A percentile compares a stretch with the other conserved stretches of the same genome.
These are phyloP conservation scores for Adansonia madagascariensis DNA, from an alignment of 441 rosid species.

Conservation along the genomic window DNA sequence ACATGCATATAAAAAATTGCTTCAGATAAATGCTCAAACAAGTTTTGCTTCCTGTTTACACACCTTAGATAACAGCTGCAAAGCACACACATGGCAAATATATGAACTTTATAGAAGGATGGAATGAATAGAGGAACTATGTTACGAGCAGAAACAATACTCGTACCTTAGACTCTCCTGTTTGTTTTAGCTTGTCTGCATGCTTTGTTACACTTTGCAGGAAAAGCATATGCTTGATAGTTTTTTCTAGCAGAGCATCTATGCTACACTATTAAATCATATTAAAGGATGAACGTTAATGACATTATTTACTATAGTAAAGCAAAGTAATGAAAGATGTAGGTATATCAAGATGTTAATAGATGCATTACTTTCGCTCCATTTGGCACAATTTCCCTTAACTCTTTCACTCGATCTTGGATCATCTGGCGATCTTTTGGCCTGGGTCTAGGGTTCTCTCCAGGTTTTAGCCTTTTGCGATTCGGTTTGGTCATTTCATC, in stretches of 20 bases:
- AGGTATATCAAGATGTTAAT: not conserved
- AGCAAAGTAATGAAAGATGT: not conserved
- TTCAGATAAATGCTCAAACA: not conserved
- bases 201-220: conserved; percentile 92
- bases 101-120: not conserved
- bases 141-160: not conserved
- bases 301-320: conserved; percentile 22
- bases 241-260: conserved; percentile 88
- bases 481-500: conserved; percentile 66
- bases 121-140: conserved; percentile 5
- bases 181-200: conserved; percentile 85
- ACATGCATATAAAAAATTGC: not conserved
- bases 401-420: conserved; percentile 96
- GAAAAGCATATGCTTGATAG: conserved; percentile 98
- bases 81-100: no score
- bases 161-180: conserved; percentile 84
- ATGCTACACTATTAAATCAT: conserved; percentile 82
- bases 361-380: conserved; percentile 76
- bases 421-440: conserved; percentile 99
- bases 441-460: conserved; percentile 95
- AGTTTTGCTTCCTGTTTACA: not conserved
- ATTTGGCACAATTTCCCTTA: conserved; percentile 97
- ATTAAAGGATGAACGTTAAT: conserved; percentile 19
- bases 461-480: conserved; percentile 87
- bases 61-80: not conserved